These are phyloP conservation scores for Naganishia vishniacii DNA, from an alignment of 768 basidiomycete genomes.

Conservation along the genomic window DNA sequence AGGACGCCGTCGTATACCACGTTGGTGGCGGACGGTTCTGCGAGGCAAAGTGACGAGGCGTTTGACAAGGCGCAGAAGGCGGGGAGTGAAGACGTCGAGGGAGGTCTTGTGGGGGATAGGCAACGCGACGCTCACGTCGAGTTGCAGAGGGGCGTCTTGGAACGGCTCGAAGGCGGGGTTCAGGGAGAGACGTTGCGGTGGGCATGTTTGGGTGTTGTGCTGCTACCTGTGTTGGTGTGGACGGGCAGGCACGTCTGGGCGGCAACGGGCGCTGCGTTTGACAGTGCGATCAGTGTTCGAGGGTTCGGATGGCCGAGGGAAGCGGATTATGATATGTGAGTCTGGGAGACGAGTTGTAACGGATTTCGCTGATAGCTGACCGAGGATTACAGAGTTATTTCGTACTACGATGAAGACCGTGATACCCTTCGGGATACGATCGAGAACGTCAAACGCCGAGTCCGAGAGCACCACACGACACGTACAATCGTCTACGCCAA, in stretches of 20 bases:
- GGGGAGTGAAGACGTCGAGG: background rate
- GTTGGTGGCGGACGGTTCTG: background rate
- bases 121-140: too few relatives aligned
- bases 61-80: too few relatives aligned
- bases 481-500: conserved; percentile 43
- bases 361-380: background rate
- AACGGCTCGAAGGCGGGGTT: too few relatives aligned
- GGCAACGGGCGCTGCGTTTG: conserved; percentile 27
- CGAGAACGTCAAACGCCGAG: conserved; percentile 9
- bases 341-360: too few relatives aligned
- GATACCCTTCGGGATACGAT: conserved; percentile 30
- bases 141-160: too few relatives aligned
- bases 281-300: conserved; percentile 27
- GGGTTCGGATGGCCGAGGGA: conserved; percentile 24
- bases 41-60: too few relatives aligned
- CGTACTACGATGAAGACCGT: conserved; percentile 40
- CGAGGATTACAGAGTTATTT: conserved; percentile 32
- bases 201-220: background rate
- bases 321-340: conserved; percentile 22
- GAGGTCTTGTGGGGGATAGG: background rate
- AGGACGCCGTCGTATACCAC: background rate
- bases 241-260: conserved; percentile 4
- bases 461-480: conserved; percentile 22
- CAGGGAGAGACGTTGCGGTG: too few relatives aligned
- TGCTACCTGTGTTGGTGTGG: conserved; percentile 2